phyloP scores from a whole-genome alignment of 2,329 filamentous ascomycete genomes.

The Calcarisporium arbuscula region DNA sequence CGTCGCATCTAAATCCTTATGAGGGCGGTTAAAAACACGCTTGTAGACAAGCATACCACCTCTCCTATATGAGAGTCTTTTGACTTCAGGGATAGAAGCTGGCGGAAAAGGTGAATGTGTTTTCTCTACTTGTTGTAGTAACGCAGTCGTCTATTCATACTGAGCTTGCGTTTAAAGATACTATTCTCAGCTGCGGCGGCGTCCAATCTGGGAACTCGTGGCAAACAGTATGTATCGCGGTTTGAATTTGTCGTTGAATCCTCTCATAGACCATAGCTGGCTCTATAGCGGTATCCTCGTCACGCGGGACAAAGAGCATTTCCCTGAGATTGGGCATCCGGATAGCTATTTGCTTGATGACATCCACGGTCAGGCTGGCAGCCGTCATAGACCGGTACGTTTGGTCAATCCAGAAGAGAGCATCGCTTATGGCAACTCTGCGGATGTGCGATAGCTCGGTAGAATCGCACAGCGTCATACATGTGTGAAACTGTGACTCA shows the following conservation, averaged over 20 bases:
- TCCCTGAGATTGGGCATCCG: conserved; percentile 34
- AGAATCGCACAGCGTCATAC: conserved; percentile 34
- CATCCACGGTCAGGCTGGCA: conserved; percentile 31
- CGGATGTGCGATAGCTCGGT: conserved; percentile 33
- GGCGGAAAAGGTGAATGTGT: no score
- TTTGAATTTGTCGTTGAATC: conserved; percentile 30
- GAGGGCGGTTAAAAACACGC: no score
- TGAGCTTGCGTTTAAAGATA: no score
- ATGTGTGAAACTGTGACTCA: conserved; percentile 37
- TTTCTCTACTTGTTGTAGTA: no score
- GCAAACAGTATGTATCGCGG: conserved; percentile 26
- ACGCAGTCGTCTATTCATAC: no score
- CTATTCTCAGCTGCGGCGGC: conserved; percentile 31
- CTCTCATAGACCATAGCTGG: conserved; percentile 24
- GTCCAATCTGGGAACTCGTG: conserved; percentile 23
- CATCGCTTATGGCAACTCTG: conserved; percentile 39
- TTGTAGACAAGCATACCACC: no score
- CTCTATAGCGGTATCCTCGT: conserved; percentile 25
- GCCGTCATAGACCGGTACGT: conserved; percentile 32
- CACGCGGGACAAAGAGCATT: conserved; percentile 37
- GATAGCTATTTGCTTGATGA: conserved; percentile 30
- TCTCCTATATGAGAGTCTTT: no score
- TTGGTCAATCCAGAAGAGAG: conserved; percentile 31
- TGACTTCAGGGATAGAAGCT: no score
- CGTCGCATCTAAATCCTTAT: no score